Evolutionary conservation across 345 rosid species (phyloP).

Genomic region (Mercurialis annua): DNA sequence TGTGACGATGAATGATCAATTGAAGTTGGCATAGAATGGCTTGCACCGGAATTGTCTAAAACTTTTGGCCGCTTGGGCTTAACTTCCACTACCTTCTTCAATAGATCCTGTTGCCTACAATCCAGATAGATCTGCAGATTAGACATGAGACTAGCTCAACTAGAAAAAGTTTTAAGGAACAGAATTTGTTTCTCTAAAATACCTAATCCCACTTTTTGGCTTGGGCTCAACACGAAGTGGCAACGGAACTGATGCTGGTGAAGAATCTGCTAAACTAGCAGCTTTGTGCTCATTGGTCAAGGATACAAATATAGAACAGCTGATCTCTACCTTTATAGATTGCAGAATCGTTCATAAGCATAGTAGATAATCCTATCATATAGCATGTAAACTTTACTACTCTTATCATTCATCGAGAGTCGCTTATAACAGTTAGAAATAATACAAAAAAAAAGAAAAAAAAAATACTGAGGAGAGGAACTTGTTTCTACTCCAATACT

Average conservation of each 20-base stretch:
- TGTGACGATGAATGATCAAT: constrained; percentile 27
- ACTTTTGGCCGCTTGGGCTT: constrained; percentile 66
- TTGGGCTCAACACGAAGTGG: constrained; percentile 94
- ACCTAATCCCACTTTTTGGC: constrained; percentile 94
- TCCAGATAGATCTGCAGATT: neutral
- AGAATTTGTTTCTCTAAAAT: neutral
- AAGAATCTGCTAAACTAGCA: constrained; percentile 84
- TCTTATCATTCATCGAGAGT: no score
- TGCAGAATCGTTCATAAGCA: neutral
- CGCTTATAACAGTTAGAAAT: no score
- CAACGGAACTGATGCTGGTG: constrained; percentile 77
- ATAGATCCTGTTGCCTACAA: constrained; percentile 79
- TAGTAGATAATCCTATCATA: no score
- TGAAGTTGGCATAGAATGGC: constrained; percentile 26
- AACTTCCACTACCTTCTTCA: constrained; percentile 83
- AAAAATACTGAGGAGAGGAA: no score
- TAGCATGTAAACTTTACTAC: no score
- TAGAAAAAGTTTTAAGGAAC: neutral
- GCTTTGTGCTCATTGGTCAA: constrained; percentile 72
- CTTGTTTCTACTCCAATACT: no score
- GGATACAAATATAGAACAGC: constrained; percentile 21
- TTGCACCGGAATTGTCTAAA: constrained; percentile 32
- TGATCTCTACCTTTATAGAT: neutral
- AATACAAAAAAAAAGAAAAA: no score
- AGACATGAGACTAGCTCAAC: neutral